Percentiles rank a stretch among this genome's conserved stretches.
Conservation (phyloP, 2,329 filamentous ascomycete genomes). For the Xylariaceae sp. region DNA sequence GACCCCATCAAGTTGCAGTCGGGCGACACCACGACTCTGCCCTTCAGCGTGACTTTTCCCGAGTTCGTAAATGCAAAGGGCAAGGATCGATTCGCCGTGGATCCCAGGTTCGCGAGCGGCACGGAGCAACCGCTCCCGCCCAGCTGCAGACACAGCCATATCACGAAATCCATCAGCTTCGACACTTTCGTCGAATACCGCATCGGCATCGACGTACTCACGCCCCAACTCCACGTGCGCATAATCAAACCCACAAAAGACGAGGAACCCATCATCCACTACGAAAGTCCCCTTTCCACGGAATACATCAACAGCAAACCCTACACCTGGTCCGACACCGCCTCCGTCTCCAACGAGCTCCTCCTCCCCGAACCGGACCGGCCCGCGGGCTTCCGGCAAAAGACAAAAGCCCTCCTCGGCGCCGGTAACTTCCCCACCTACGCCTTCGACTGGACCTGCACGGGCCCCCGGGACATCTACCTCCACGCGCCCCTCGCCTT, state of each 20-base stretch:
- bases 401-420: conserved; percentile 15
- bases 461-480: conserved; percentile 6
- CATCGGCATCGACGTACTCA: conserved; percentile 11
- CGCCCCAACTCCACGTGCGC: conserved; percentile 10
- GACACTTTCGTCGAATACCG: conserved; percentile 18
- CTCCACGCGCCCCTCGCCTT: conserved; percentile 10
- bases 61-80: neutral
- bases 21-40: neutral
- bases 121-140: conserved; percentile 12
- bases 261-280: conserved; percentile 11
- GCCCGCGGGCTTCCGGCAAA: conserved; percentile 14
- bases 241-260: conserved; percentile 10
- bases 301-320: neutral
- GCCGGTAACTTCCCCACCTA: conserved; percentile 13
- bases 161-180: neutral
- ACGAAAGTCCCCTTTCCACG: conserved; percentile 4
- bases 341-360: conserved; percentile 11
- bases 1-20: conserved; percentile 13
- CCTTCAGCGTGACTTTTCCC: conserved; percentile 14
- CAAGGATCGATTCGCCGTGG: neutral
- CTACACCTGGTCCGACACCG: conserved; percentile 6
- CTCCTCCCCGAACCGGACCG: conserved; percentile 15
- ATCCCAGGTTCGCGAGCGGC: conserved; percentile 2
- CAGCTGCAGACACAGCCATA: conserved; percentile 5
- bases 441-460: conserved; percentile 18